Base-by-base conservation (phyloP, 495 filamentous ascomycete species). In the Extremus antarcticus region DNA sequence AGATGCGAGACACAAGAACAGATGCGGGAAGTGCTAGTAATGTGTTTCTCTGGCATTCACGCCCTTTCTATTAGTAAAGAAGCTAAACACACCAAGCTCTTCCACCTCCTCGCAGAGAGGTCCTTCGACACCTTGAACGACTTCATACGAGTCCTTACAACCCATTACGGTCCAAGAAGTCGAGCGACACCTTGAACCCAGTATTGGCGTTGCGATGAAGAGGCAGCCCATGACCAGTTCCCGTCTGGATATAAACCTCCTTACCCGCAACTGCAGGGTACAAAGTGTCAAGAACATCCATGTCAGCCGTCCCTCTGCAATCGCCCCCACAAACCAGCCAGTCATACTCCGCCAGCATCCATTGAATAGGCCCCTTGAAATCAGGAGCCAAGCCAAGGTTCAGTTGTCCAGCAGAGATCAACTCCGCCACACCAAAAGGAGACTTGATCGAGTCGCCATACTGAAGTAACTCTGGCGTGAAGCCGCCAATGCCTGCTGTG, bases 211-310 rank as follows among this genome's bases (percentile, higher is more conserved):
- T 65, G 22, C 50, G 62, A 49, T 71, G 64, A 19, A 72, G 39
- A 24, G 67, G 51, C 60, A 72, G 53, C 7, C 54, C 69, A 63
- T 72, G 69, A 16, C 69, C 69, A 25, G 62, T 68, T 23, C 57
- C 56, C 15, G 57, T 58, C 53, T 72, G 69, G 23, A 68, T 55
- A 38, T 49, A 47, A n/a, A 68, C 61, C 10, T 61, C 62, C 25
- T 71, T 56, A 32, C 50, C 54, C 22, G 43, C 64, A 4, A 64
- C 66, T 11, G 51, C 51, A 8, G 64, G 63, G 21, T 62, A 70
- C 17, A 51, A 9, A 3, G 22, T 9, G 3, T 32, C 9, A 23
- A 51, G 19, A 16, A 59, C 50, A 25, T 22, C 22, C 21, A 50
- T 55, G 20, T 63, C 40, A 1, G 19, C 16, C 16, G 17, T 51